Evolutionary conservation across 2,329 filamentous ascomycete genomes (phyloP), one percentile per base, ranked within the genome.

Genomic region (Fusarium illudens): DNA sequence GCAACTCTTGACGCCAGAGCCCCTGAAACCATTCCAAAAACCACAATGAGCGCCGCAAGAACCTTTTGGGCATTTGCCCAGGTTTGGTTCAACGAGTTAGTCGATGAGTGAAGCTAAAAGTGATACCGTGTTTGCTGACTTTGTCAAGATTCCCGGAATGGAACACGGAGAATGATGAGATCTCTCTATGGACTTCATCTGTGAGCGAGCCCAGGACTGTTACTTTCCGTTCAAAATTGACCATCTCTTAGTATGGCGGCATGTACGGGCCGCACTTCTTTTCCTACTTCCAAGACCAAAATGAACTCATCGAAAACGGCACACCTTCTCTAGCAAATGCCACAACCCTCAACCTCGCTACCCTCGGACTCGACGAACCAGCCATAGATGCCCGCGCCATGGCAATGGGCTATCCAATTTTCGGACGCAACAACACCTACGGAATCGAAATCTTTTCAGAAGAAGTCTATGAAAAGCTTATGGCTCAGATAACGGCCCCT

Each of bases 341-440:
- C 50, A 85, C 86, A 1, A 75, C 80, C 0, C 65, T 86, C 2
- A 75, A 84, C 2, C 79, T 92, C 4, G 80, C 80, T 6, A 86
- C 89, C 0, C 77, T 93, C 0, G 90, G 90, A 22, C 88, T 92
- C 58, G 80, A 90, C 50, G 91, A 92, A 74, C 90, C 89, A 4
- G 85, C 88, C 58, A 80, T 92, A 19, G 91, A 93, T 71, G 81
- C 84, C 53, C 73, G 87, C 6, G 81, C 88, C 2, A 87, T 92
- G 77, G 81, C 80, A 2, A 82, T 83, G 2, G 85, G 78, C 62
- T 88, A 84, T 62, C 82, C 86, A 0, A 72, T 77, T 3, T 88
- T 87, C 71, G 84, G 85, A 0, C 81, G 84, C 60, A 87, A 88
- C 74, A 91, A 91, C 72, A 88, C 88, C 0, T 93, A 91, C 71